Base-by-base conservation (phyloP, 2,329 filamentous ascomycete species). In the Hypoxylon sp. region DNA sequence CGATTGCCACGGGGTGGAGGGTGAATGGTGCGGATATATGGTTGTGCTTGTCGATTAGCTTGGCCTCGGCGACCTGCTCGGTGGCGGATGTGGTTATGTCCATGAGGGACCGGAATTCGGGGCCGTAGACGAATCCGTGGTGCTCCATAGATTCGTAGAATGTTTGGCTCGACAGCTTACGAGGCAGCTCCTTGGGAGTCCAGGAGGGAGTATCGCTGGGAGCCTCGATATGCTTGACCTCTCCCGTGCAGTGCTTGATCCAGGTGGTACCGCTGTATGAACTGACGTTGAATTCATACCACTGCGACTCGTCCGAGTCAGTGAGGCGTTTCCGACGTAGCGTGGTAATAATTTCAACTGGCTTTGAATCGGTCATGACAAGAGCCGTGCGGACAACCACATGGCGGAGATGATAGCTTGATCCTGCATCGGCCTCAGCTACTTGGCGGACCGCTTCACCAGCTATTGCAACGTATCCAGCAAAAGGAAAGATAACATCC, bases 1-100 rank as follows among this genome's bases (percentile, higher is more conserved):
- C 81, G 19, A 83, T 75, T 51, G 77, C 77, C 3, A 75, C 75
- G 0, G 82, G 82, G 55, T 84, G 82, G 17, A 83, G 69, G 14
- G 77, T 70, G 50, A 82, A 78, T 1, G 74, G 72, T 5, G 63
- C 52, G 8, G 68, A 67, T 19, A 22, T 19, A 31, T 70, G 68
- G 48, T 76, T 70, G 44, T 74, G 68, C n/a, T 60, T 71, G 10
- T 69, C 68, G 9, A 69, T 19, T 2, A 73, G 48, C n/a, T 54
- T 63, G 1, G 70, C 75, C 2, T 74, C 58, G 1, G 75, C 74
- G 0, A 70, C 13, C 2, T 74, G 69, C 35, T 68, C 62, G 0
- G 65, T 52, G 19, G 73, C 70, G 1, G 71, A 69, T 9, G 71
- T 63, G 56, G 68, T 63, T 24, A 76, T 72, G 5, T 75, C 64